These are phyloP conservation scores for Pisolithus thermaeus DNA, from an alignment of 1,284 basidiomycete genomes.

Conservation along the genomic window DNA sequence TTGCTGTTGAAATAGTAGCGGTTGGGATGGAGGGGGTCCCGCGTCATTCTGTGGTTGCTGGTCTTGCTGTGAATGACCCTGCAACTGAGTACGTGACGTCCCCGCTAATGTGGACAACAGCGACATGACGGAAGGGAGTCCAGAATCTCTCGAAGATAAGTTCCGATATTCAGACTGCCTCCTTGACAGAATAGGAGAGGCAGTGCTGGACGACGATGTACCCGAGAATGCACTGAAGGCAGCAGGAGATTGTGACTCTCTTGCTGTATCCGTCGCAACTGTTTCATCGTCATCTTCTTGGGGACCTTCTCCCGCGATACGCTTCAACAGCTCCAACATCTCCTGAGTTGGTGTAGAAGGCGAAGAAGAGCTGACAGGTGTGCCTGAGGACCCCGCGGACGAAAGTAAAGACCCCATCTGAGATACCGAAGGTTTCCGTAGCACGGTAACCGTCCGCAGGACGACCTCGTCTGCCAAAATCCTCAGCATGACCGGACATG, in stretches of 20 bases:
- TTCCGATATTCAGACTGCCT: slow-evolving; percentile 47
- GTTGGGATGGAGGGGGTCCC: slow-evolving; percentile 21
- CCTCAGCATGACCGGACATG: slow-evolving; percentile 51
- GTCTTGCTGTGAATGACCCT: slow-evolving; percentile 33
- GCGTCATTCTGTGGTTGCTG: background rate
- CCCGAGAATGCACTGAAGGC: slow-evolving; percentile 26
- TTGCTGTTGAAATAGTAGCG: slow-evolving; percentile 15
- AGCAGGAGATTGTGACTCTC: slow-evolving; percentile 31
- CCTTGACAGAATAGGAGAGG: slow-evolving; percentile 50
- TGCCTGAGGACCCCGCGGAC: slow-evolving; percentile 9
- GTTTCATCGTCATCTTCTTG: slow-evolving; percentile 38
- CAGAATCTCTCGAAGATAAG: slow-evolving; percentile 30
- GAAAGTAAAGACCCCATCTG: background rate
- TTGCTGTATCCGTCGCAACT: slow-evolving; percentile 33
- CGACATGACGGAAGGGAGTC: slow-evolving; percentile 57
- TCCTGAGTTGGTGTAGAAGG: slow-evolving; percentile 19
- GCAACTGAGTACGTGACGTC: slow-evolving; percentile 50
- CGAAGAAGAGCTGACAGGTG: slow-evolving; percentile 14
- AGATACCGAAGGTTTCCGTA: slow-evolving; percentile 17
- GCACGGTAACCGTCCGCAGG: slow-evolving; percentile 38
- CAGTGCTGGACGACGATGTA: slow-evolving; percentile 30
- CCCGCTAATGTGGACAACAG: slow-evolving; percentile 55
- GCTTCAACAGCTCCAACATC: slow-evolving; percentile 36
- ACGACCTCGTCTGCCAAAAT: slow-evolving; percentile 61
- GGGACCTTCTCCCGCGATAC: slow-evolving; percentile 31